phyloP scores from a whole-genome alignment of 2,329 filamentous ascomycete species.

The Blumeria graminis region DNA sequence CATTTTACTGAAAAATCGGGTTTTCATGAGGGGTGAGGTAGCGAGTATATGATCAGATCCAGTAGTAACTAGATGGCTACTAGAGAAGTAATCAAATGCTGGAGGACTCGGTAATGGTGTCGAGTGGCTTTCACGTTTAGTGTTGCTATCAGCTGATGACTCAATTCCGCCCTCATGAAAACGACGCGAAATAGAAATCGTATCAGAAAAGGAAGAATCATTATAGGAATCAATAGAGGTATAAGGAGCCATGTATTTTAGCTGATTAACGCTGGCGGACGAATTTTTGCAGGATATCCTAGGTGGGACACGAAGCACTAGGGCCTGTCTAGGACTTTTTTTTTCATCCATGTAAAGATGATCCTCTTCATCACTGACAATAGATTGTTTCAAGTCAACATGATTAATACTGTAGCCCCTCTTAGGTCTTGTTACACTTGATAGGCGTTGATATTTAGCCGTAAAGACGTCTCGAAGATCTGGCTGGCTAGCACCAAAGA shows the following conservation, averaged over 20 bases:
- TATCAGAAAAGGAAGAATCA: conserved; percentile 3
- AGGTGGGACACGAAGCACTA: too few relatives aligned
- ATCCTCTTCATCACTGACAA: conserved; percentile 2
- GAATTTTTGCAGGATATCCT: too few relatives aligned
- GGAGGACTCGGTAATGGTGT: conserved; percentile 9
- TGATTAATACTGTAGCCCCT: conserved; percentile 9
- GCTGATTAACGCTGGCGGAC: too few relatives aligned
- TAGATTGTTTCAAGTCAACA: conserved; percentile 1
- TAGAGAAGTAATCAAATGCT: neutral
- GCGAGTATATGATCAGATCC: conserved; percentile 12
- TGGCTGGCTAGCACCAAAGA: conserved; percentile 15
- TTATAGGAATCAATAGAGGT: conserved; percentile 11
- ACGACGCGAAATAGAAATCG: conserved; percentile 10
- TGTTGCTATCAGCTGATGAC: conserved; percentile 12
- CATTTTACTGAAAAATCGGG: too few relatives aligned
- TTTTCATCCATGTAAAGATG: neutral
- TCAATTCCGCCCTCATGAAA: conserved; percentile 13
- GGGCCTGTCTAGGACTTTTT: too few relatives aligned
- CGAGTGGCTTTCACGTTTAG: conserved; percentile 9
- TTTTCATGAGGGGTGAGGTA: conserved; percentile 7
- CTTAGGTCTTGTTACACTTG: conserved; percentile 6
- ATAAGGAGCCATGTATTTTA: conserved; percentile 1
- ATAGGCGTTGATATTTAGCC: conserved; percentile 3
- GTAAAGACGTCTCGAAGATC: conserved; percentile 13
- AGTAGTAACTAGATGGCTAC: conserved; percentile 10